Evolutionary conservation across 1,284 basidiomycete genomes (phyloP).

Genomic region (Laetiporus sulphureus): DNA sequence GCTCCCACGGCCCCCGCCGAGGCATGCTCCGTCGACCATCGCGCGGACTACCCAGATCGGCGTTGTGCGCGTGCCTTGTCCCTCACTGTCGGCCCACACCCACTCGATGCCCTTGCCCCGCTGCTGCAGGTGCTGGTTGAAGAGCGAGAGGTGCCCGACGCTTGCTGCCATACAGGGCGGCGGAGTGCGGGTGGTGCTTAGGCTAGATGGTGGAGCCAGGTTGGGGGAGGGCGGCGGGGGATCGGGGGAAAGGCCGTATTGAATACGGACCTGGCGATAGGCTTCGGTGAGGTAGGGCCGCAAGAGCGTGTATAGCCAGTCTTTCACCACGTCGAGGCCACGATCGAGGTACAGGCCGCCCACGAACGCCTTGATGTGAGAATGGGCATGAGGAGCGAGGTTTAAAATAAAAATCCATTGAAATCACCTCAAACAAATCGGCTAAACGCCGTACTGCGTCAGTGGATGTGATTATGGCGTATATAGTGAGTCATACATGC

Average conservation of each 20-base stretch:
- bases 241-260: slow-evolving; percentile 53
- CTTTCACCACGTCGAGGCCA: slow-evolving; percentile 45
- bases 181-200: slow-evolving; percentile 10
- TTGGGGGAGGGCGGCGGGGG: slow-evolving; percentile 14
- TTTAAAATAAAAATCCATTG: background rate
- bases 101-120: slow-evolving; percentile 54
- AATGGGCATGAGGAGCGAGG: background rate
- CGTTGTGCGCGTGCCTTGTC: slow-evolving; percentile 46
- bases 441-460: slow-evolving; percentile 32
- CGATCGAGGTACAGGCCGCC: slow-evolving; percentile 67
- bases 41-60: slow-evolving; percentile 67
- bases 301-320: slow-evolving; percentile 57
- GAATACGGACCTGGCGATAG: slow-evolving; percentile 52
- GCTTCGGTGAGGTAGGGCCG: slow-evolving; percentile 53
- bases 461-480: background rate
- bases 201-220: slow-evolving; percentile 9
- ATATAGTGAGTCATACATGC: slow-evolving; percentile 28
- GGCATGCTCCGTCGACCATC: slow-evolving; percentile 48
- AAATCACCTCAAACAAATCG: slow-evolving; percentile 64
- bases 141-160: slow-evolving; percentile 63
- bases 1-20: slow-evolving; percentile 55
- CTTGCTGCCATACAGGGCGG: slow-evolving; percentile 20
- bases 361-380: slow-evolving; percentile 51
- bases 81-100: slow-evolving; percentile 47
- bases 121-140: slow-evolving; percentile 70